phyloP scores from a whole-genome alignment of 2,329 filamentous ascomycete species.

The Epichloe amarillans region DNA sequence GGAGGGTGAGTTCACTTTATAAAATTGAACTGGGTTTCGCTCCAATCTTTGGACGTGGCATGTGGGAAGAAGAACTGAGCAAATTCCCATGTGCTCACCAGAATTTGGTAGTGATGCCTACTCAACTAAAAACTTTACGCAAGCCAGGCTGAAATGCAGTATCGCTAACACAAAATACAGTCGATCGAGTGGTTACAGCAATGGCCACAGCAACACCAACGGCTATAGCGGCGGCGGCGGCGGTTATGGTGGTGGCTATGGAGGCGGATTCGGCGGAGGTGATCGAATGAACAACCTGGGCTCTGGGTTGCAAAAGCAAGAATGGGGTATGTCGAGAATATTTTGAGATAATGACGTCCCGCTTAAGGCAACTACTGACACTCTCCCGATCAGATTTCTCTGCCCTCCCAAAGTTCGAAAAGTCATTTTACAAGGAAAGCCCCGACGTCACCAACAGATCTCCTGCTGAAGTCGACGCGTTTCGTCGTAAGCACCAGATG shows the following conservation, averaged over 20 bases:
- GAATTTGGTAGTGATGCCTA: neutral
- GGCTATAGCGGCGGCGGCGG: constrained; percentile 24
- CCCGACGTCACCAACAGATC: constrained; percentile 63
- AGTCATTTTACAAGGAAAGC: constrained; percentile 98
- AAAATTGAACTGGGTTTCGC: neutral
- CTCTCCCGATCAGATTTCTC: constrained; percentile 45
- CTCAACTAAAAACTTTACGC: neutral
- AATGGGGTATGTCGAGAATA: constrained; percentile 58
- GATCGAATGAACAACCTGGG: constrained; percentile 93
- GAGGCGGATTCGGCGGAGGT: constrained; percentile 52
- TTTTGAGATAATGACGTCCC: neutral
- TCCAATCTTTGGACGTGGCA: neutral
- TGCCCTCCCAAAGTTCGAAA: constrained; percentile 89
- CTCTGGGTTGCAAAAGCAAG: constrained; percentile 71
- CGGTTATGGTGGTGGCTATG: constrained; percentile 19
- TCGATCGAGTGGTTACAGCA: constrained; percentile 26
- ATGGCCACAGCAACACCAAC: constrained; percentile 12
- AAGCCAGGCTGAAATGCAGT: neutral
- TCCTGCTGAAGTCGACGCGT: constrained; percentile 69
- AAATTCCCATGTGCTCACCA: neutral
- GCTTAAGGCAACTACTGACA: constrained; percentile 11
- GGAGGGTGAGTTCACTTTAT: constrained; percentile 23
- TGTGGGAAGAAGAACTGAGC: neutral
- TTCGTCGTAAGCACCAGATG: constrained; percentile 77
- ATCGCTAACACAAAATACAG: constrained; percentile 27